Base-by-base conservation (phyloP, 306 rosid species). In the Phaseolus lunatus region DNA sequence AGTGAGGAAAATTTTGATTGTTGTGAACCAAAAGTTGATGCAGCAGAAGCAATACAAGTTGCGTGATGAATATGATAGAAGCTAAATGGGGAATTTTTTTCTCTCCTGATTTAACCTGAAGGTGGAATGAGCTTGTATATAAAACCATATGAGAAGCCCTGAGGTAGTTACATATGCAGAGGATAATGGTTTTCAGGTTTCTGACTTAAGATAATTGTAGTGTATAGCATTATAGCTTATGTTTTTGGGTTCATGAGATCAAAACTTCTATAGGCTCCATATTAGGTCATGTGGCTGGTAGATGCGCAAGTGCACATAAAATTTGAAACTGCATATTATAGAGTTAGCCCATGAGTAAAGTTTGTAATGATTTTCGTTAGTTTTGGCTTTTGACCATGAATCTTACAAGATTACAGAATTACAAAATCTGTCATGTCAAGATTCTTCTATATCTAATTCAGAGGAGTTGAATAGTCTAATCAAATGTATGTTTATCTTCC, bases 91-190 rank as follows among this genome's bases (percentile, higher is more conserved):
- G 75, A 26, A 22, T n/a, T 70, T 64, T 72, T 72, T 53, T 56
- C 9, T 72, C 85, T 43, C 79, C 67, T 56, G 76, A 77, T 73
- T 37, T 86, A 73, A 83, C 63, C 59, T 57, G 53, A 80, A 82
- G 84, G 86, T 70, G 85, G 78, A 70, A 47, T 73, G 9, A 75
- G 50, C 78, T 67, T 88, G 92, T 92, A 85, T 64, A 88, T 88
- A 85, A 75, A 68, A 74, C n/a, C 33, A 68, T 67, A 78, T 53
- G 81, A 78, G 81, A 78, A 80, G 66, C 67, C 63, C 54, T 62
- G 79, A 81, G 70, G 76, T 61, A 68, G 83, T 52, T 67, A 78
- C 66, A 79, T 77, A 73, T 70, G 68, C 72, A 24, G 83, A 78
- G 75, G 83, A 66, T 44, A 56, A 73, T 78, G 79, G 47, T 54